phyloP scores from a whole-genome alignment of 441 rosid species.

The Erysimum cheiri region DNA sequence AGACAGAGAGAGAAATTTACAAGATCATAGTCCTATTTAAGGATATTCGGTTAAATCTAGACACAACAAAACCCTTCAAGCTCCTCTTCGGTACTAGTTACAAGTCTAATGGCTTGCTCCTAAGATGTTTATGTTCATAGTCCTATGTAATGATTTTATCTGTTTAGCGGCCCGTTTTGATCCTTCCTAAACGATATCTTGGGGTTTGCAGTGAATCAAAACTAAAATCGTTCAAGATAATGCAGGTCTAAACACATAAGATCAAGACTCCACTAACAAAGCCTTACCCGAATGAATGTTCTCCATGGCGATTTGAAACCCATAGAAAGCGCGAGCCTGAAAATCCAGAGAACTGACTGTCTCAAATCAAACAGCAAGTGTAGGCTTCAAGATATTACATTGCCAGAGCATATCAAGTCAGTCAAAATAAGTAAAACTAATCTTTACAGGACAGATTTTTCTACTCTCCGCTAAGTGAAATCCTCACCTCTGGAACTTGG shows the following conservation, averaged over 20 bases:
- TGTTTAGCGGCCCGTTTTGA: not conserved
- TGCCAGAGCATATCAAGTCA: not conserved
- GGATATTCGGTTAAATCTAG: not conserved
- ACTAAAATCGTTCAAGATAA: conserved; percentile 1
- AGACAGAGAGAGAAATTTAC: not conserved
- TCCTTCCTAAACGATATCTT: not conserved
- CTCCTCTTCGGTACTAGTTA: conserved; percentile 16
- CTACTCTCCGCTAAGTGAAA: not conserved
- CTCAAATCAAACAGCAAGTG: conserved; percentile 24
- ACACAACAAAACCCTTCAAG: conserved; percentile 14
- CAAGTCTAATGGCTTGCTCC: conserved; percentile 9
- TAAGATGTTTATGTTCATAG: conserved; percentile 1
- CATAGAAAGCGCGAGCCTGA: conserved; percentile 93
- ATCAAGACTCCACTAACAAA: conserved; percentile 26
- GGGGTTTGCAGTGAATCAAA: not conserved
- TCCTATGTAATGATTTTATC: not conserved
- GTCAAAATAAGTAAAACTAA: not conserved
- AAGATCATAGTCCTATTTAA: conserved; percentile 11
- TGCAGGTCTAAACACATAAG: conserved; percentile 5
- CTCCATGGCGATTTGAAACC: conserved; percentile 95
- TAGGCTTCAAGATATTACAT: conserved; percentile 1
- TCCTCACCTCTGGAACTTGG: conserved; percentile 82
- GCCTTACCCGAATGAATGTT: conserved; percentile 89
- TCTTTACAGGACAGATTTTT: not conserved
- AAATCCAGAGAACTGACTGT: conserved; percentile 29